Conservation (phyloP, 768 basidiomycete species). For the Phanerodontia chrysosporium region DNA sequence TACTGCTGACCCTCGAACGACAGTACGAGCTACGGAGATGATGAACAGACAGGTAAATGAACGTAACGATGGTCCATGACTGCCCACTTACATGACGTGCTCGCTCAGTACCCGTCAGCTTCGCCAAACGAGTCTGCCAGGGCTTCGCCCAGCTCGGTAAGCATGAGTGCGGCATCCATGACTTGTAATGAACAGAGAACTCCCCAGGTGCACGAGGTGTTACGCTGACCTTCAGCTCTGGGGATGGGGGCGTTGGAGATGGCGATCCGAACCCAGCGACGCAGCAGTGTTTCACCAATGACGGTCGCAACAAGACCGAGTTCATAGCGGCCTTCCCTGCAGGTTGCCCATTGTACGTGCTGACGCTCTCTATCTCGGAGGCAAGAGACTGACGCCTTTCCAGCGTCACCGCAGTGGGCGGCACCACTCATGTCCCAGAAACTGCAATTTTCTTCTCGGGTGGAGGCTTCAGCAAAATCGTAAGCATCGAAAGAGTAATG, state of each 20-base stretch:
- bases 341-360: slow-evolving; percentile 37
- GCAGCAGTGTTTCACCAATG: slow-evolving; percentile 54
- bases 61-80: not conserved
- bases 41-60: slow-evolving; percentile 57
- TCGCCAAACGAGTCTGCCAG: slow-evolving; percentile 53
- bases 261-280: slow-evolving; percentile 47
- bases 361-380: not conserved
- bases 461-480: slow-evolving; percentile 71
- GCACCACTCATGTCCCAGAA: slow-evolving; percentile 56
- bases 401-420: slow-evolving; percentile 73
- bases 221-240: slow-evolving; percentile 60
- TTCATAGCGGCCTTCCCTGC: slow-evolving; percentile 61
- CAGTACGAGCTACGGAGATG: slow-evolving; percentile 65
- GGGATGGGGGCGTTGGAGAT: slow-evolving; percentile 69
- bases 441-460: slow-evolving; percentile 58
- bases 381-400: not conserved
- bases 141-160: slow-evolving; percentile 65
- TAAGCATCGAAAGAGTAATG: slow-evolving; percentile 33
- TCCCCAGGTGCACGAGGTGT: slow-evolving; percentile 57
- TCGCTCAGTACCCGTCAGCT: slow-evolving; percentile 48
- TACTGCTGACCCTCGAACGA: not conserved
- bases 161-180: not conserved
- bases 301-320: slow-evolving; percentile 45
- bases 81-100: not conserved
- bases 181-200: not conserved